These are phyloP conservation scores for Cystobasidium slooffiae DNA, from an alignment of 1,284 basidiomycete genomes.

Conservation along the genomic window DNA sequence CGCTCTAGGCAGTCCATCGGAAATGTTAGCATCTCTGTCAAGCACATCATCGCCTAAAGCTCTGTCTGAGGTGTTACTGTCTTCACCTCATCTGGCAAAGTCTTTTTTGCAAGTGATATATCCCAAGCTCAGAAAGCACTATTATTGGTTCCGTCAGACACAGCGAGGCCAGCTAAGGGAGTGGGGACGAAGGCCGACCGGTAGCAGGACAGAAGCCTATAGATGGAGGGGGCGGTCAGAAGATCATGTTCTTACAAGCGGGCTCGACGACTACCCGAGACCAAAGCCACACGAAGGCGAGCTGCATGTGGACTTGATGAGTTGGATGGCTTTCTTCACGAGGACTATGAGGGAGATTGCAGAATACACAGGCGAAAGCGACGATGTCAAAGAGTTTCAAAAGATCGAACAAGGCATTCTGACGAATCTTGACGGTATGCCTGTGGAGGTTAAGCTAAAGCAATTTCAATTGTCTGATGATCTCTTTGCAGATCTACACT, in stretches of 20 bases:
- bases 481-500: conserved; percentile 74
- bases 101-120: conserved; percentile 79
- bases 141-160: conserved; percentile 92
- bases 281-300: conserved; percentile 83
- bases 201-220: conserved; percentile 85
- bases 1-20: conserved; percentile 33
- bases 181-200: conserved; percentile 71
- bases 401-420: conserved; percentile 78
- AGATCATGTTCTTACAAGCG: conserved; percentile 85
- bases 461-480: background rate
- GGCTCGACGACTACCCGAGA: conserved; percentile 93
- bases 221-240: conserved; percentile 87
- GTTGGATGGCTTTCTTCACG: conserved; percentile 93
- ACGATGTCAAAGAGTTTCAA: conserved; percentile 75
- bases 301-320: conserved; percentile 86
- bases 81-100: conserved; percentile 65
- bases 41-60: conserved; percentile 55
- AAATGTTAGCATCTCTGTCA: conserved; percentile 56
- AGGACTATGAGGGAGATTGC: conserved; percentile 86
- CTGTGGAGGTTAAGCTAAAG: conserved; percentile 37
- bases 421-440: conserved; percentile 79
- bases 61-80: conserved; percentile 61
- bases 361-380: conserved; percentile 76
- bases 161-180: conserved; percentile 91
- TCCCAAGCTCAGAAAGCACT: conserved; percentile 80